A percentile compares a stretch with the other conserved stretches of the same genome.
Evolutionary conservation across 371 early-diverging fungal species (phyloP).

Genomic region (Apophysomyces elegans): DNA sequence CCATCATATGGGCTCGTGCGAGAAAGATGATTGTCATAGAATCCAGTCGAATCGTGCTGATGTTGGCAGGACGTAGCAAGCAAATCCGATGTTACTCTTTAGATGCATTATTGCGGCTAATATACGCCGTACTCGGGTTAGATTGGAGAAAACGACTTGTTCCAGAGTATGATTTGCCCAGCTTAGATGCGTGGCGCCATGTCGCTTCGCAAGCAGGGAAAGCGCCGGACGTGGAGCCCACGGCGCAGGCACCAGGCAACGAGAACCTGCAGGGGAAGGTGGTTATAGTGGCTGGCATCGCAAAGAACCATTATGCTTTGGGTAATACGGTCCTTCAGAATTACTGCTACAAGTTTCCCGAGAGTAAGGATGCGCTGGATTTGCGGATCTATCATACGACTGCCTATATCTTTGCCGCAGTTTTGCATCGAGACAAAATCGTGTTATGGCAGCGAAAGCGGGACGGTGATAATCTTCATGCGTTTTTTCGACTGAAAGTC

Average conservation of each 20-base stretch:
- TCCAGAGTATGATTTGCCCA: slow-evolving; percentile 27
- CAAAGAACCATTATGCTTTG: slow-evolving; percentile 30
- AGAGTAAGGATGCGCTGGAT: slow-evolving; percentile 36
- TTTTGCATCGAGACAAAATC: slow-evolving; percentile 39
- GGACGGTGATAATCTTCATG: slow-evolving; percentile 21
- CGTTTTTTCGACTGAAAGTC: slow-evolving; percentile 37
- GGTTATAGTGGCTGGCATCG: slow-evolving; percentile 16
- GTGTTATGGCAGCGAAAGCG: slow-evolving; percentile 44
- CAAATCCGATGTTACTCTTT: slow-evolving; percentile 52
- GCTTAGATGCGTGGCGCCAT: slow-evolving; percentile 21
- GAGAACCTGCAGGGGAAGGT: slow-evolving; percentile 11
- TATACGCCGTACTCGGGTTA: slow-evolving; percentile 31
- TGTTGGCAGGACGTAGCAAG: slow-evolving; percentile 39
- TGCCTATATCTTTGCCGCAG: slow-evolving; percentile 41
- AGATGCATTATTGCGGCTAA: slow-evolving; percentile 34
- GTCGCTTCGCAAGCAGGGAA: slow-evolving; percentile 27
- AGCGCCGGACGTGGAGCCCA: slow-evolving; percentile 12
- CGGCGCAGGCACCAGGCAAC: background rate
- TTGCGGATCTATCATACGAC: slow-evolving; percentile 42
- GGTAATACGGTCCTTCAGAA: slow-evolving; percentile 32
- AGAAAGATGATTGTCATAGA: slow-evolving; percentile 35
- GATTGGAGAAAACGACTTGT: slow-evolving; percentile 32
- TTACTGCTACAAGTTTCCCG: slow-evolving; percentile 45
- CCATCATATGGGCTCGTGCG: slow-evolving; percentile 37
- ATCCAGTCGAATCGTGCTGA: slow-evolving; percentile 37